These are phyloP conservation scores for Trichoderma sp. DNA, from an alignment of 2,329 filamentous ascomycete genomes.

Conservation along the genomic window DNA sequence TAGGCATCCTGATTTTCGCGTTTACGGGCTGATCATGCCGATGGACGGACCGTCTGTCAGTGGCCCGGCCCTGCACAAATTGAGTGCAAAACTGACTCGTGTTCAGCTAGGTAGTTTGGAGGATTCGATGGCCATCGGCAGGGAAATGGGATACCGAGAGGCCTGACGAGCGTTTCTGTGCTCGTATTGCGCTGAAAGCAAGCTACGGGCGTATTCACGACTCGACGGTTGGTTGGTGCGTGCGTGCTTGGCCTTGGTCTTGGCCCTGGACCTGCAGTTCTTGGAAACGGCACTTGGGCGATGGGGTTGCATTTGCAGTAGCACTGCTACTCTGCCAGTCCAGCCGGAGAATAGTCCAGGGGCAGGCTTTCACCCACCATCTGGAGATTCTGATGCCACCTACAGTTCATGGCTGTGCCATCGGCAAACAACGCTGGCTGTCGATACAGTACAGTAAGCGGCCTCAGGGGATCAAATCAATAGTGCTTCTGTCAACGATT, in stretches of 20 bases:
- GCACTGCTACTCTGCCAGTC: not conserved
- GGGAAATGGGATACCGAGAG: not conserved
- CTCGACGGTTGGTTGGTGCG: not conserved
- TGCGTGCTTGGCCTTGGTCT: not conserved
- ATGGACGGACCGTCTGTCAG: constrained; percentile 10
- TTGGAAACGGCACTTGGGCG: not conserved
- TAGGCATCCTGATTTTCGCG: not conserved
- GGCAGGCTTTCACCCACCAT: not conserved
- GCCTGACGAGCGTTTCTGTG: not conserved
- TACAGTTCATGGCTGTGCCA: not conserved
- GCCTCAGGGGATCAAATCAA: constrained; percentile 2
- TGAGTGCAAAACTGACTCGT: constrained; percentile 2
- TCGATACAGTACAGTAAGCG: not conserved
- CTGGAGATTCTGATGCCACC: not conserved
- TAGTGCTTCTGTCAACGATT: constrained; percentile 3
- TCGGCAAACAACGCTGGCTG: not conserved
- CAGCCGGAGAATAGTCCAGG: not conserved
- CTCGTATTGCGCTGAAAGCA: not conserved
- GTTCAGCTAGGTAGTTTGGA: not conserved
- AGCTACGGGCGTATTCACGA: not conserved
- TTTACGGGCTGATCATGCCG: constrained; percentile 15
- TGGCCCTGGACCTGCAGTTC: not conserved
- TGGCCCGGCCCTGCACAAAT: constrained; percentile 5
- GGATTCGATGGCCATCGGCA: not conserved
- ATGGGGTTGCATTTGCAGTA: not conserved